These are phyloP conservation scores for Myriosclerotinia curreyana DNA, from an alignment of 2,329 filamentous ascomycete species.

Conservation along the genomic window DNA sequence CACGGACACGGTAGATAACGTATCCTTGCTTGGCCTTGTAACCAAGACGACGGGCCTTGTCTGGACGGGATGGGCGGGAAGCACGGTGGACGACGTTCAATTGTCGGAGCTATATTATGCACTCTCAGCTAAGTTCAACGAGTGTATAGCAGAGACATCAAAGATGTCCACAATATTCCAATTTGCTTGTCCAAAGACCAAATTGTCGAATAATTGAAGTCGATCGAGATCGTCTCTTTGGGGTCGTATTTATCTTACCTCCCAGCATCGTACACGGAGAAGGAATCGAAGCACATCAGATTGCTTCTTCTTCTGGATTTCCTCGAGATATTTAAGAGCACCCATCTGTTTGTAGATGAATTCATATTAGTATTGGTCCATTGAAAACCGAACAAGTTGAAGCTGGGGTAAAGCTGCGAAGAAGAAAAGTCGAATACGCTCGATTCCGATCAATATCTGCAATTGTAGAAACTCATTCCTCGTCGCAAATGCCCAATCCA, in stretches of 20 bases:
- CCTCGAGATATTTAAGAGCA: constrained; percentile 99
- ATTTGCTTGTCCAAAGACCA: constrained; percentile 33
- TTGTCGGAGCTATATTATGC: constrained; percentile 99
- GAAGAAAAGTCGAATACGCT: background rate
- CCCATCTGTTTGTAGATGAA: constrained; percentile 51
- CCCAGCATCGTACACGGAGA: constrained; percentile 99
- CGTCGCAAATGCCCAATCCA: background rate
- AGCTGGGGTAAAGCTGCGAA: background rate
- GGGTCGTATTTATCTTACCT: constrained; percentile 65
- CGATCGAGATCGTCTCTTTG: constrained; percentile 38
- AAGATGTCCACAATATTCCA: constrained; percentile 39
- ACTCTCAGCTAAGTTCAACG: constrained; percentile 99
- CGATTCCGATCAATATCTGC: background rate
- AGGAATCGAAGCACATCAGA: constrained; percentile 99
- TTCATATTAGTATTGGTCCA: constrained; percentile 3
- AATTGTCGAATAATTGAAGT: constrained; percentile 38
- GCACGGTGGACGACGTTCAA: constrained; percentile 99
- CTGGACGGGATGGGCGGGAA: constrained; percentile 94
- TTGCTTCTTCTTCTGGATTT: constrained; percentile 99
- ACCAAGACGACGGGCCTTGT: constrained; percentile 99
- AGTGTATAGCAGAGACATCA: constrained; percentile 79
- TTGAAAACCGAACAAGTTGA: background rate
- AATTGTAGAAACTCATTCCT: constrained; percentile 4
- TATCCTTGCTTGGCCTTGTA: constrained; percentile 99
- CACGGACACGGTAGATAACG: constrained; percentile 99